phyloP scores from a whole-genome alignment of 2,329 filamentous ascomycete species.

The Microdochium trichocladiopsis region DNA sequence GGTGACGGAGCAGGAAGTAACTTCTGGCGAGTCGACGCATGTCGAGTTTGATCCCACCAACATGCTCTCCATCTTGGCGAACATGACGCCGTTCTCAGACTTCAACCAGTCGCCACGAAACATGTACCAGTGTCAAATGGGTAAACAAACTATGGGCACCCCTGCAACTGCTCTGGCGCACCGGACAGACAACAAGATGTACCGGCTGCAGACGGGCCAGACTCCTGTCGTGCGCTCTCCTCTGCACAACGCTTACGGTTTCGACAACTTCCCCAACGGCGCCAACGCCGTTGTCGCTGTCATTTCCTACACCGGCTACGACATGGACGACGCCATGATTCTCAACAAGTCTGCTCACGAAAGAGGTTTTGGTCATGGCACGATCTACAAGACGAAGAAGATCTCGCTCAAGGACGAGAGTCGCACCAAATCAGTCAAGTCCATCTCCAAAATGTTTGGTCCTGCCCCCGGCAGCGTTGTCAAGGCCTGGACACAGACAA shows the following conservation, averaged over 20 bases:
- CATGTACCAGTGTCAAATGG: conserved; percentile 99
- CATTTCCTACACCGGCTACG: conserved; percentile 97
- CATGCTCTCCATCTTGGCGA: conserved; percentile 94
- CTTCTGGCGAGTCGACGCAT: conserved; percentile 84
- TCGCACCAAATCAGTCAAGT: conserved; percentile 57
- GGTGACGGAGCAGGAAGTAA: conserved; percentile 78
- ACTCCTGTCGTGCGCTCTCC: conserved; percentile 89
- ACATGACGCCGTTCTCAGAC: conserved; percentile 98
- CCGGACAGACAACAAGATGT: conserved; percentile 95
- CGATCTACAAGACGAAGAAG: conserved; percentile 97
- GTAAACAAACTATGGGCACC: conserved; percentile 98
- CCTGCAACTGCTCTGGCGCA: conserved; percentile 78
- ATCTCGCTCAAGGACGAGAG: conserved; percentile 77
- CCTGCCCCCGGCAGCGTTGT: conserved; percentile 75
- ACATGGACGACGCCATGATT: conserved; percentile 99
- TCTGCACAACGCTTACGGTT: conserved; percentile 89
- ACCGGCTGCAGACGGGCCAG: conserved; percentile 89
- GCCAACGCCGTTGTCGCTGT: conserved; percentile 94
- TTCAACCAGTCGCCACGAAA: conserved; percentile 98
- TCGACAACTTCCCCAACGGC: conserved; percentile 97
- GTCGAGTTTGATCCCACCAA: conserved; percentile 93
- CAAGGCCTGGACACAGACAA: conserved; percentile 61
- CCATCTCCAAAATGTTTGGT: conserved; percentile 77
- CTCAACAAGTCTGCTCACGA: conserved; percentile 96
- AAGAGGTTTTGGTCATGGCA: conserved; percentile 89